Conservation (phyloP, 305 asterid species). For the Fraxinus nigra region DNA sequence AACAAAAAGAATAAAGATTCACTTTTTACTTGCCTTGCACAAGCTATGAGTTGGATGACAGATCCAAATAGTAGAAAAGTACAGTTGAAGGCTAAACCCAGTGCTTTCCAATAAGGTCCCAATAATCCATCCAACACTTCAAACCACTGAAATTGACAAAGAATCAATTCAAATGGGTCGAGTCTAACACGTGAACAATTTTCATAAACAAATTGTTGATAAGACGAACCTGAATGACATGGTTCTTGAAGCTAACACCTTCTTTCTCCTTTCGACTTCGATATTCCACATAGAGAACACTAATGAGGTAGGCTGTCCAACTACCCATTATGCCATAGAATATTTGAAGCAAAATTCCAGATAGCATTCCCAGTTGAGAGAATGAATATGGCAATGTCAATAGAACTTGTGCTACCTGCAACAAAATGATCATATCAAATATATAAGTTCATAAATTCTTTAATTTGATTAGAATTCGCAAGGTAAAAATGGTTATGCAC, state of each 20-base stretch:
- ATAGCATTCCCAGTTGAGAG: slow-evolving; percentile 80
- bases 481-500: background rate
- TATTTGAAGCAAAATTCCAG: slow-evolving; percentile 71
- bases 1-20: background rate
- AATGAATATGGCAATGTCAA: slow-evolving; percentile 88
- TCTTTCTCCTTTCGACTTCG: slow-evolving; percentile 81
- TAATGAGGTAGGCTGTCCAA: slow-evolving; percentile 91
- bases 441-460: background rate
- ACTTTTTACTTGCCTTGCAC: slow-evolving; percentile 59
- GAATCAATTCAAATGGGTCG: background rate
- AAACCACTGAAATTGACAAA: slow-evolving; percentile 57
- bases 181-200: background rate
- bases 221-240: slow-evolving; percentile 73
- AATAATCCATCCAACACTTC: slow-evolving; percentile 90
- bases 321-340: slow-evolving; percentile 84
- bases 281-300: slow-evolving; percentile 80
- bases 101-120: slow-evolving; percentile 89
- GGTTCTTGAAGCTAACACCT: slow-evolving; percentile 84
- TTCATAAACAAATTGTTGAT: background rate
- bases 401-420: slow-evolving; percentile 87
- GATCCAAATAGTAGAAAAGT: slow-evolving; percentile 91
- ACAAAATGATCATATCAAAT: background rate
- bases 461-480: background rate
- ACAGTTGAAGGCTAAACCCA: slow-evolving; percentile 86
- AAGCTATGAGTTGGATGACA: slow-evolving; percentile 92